Evolutionary conservation across 2,329 filamentous ascomycete species (phyloP), one percentile per base, ranked within the genome.

Genomic region (Colletotrichum scovillei): DNA sequence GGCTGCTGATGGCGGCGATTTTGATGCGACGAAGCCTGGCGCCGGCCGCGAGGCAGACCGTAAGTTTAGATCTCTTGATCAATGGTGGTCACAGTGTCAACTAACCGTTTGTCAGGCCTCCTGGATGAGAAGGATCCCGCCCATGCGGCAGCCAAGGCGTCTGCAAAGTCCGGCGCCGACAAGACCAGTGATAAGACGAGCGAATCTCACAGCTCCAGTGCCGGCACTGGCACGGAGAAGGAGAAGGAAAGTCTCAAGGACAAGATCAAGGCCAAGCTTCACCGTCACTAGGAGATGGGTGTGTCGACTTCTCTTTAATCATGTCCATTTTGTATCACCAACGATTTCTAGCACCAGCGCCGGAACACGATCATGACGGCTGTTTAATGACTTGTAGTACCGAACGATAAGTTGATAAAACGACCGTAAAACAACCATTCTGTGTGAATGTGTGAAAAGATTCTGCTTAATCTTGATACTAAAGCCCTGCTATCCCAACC

Each of bases 211-310:
- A 60, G 42, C 16, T 55, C 81, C 71, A 56, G 63, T 57, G 75
- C 79, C 60, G 75, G 74, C 56, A 70, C 38, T 32, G 55, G 59
- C 28, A 53, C 22, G n/a, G 72, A 67, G 55, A 79, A 81, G 74
- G 83, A 83, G 68, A 90, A 90, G 82, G 85, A 84, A 58, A 88
- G 88, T 75, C 78, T 92, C 53, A 87, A 87, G 73, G 86, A 91
- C 70, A 92, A 92, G 84, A 89, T 94, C 82, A 94, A 93, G 88
- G 87, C 88, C 69, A 93, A 93, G 85, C 82, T 93, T 72, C 91
- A 93, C 82, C 83, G 82, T 69, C 82, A 86, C 77, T 85, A 78
- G 76, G 52, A 5, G 35, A 49, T 49, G 19, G 35, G 1, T 3
- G 30, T 42, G 24, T 1, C 28, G 24, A 14, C 30, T 19, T 35